Percentiles rank a stretch among this genome's conserved stretches.
phyloP scores from a whole-genome alignment of 2,329 filamentous ascomycete genomes.

The Leptographium flavum region DNA sequence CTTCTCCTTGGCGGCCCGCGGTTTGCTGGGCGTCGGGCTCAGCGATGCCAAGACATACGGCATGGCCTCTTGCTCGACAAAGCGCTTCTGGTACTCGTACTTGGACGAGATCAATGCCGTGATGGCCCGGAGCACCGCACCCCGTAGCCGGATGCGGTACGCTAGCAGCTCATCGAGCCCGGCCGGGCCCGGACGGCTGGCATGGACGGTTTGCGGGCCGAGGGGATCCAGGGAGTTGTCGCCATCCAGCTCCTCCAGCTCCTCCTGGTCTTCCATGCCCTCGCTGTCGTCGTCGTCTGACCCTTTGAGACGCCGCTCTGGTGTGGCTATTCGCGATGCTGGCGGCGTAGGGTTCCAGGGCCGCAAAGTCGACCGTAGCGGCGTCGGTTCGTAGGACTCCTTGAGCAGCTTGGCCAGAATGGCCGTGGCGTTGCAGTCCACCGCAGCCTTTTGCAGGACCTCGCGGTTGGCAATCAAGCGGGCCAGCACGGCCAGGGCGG shows the following conservation, averaged over 20 bases:
- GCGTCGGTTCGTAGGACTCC: constrained; percentile 33
- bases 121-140: constrained; percentile 62
- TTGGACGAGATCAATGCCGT: constrained; percentile 71
- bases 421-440: constrained; percentile 43
- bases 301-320: not conserved
- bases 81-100: constrained; percentile 68
- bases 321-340: not conserved
- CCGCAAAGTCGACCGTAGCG: constrained; percentile 16
- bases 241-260: not conserved
- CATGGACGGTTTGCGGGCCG: constrained; percentile 16
- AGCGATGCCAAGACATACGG: constrained; percentile 76
- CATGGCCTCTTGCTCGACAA: constrained; percentile 71
- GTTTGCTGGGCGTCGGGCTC: constrained; percentile 36
- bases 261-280: not conserved
- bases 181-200: constrained; percentile 35
- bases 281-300: not conserved
- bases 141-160: constrained; percentile 64
- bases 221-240: not conserved
- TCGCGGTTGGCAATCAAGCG: constrained; percentile 66
- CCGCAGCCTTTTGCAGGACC: constrained; percentile 67
- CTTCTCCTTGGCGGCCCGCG: constrained; percentile 26
- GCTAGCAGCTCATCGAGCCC: constrained; percentile 45
- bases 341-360: constrained; percentile 23
- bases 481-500: constrained; percentile 61
- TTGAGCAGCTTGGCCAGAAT: constrained; percentile 33